phyloP scores from a whole-genome alignment of 176 grass and related monocot species.

The Secale cereale region DNA sequence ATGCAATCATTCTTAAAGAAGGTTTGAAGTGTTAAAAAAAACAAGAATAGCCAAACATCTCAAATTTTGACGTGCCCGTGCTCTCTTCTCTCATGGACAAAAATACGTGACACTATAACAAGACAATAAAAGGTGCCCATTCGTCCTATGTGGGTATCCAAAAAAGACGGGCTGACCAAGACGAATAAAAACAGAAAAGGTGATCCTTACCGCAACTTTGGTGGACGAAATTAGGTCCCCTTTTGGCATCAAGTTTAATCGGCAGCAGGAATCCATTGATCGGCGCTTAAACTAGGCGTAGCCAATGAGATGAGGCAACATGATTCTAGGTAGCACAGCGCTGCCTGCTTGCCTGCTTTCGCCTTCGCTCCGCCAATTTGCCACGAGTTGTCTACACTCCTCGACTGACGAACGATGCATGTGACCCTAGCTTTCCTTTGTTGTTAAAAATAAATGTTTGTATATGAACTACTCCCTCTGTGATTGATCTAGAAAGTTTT shows the following conservation, averaged over 20 bases:
- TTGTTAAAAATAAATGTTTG: too few species aligned
- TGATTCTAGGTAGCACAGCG: background rate
- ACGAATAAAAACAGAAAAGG: background rate
- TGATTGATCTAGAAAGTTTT: too few species aligned
- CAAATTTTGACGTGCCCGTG: background rate
- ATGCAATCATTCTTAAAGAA: too few species aligned
- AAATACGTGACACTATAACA: background rate
- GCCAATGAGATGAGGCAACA: background rate
- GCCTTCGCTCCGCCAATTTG: too few species aligned
- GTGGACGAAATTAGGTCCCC: constrained; percentile 36
- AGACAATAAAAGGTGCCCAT: constrained; percentile 17
- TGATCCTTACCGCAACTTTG: constrained; percentile 13
- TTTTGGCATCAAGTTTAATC: constrained; percentile 28
- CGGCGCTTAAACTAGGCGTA: background rate
- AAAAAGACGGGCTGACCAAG: constrained; percentile 25
- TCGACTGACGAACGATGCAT: constrained; percentile 18
- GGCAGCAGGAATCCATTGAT: background rate
- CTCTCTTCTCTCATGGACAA: background rate
- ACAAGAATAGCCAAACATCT: too few species aligned
- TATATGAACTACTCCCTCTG: too few species aligned
- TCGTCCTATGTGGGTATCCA: constrained; percentile 34
- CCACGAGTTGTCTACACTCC: background rate
- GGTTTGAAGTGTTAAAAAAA: too few species aligned
- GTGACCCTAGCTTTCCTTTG: background rate
- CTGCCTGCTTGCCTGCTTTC: background rate